These are phyloP conservation scores for Claviceps pazoutovae DNA, from an alignment of 2,329 filamentous ascomycete species.

Conservation along the genomic window DNA sequence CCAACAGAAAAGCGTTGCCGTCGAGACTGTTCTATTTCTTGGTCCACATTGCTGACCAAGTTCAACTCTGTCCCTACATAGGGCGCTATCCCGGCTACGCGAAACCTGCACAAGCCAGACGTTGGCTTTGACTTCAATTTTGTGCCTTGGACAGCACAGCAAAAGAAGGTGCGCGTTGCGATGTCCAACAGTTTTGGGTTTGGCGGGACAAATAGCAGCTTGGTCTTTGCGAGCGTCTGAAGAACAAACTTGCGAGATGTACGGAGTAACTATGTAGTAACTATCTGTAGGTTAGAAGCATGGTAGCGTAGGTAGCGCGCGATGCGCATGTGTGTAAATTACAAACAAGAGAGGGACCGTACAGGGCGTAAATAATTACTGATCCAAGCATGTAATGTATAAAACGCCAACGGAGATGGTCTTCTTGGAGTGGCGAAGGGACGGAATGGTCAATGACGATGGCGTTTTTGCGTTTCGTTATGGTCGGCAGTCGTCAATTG, in stretches of 20 bases:
- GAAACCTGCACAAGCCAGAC: conserved; percentile 61
- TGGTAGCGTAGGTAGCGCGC: not conserved
- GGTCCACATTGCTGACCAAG: not conserved
- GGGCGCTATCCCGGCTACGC: conserved; percentile 70
- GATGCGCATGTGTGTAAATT: not conserved
- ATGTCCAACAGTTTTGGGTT: conserved; percentile 96
- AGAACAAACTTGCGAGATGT: not conserved
- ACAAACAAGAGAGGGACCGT: not conserved
- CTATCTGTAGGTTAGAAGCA: too few species aligned
- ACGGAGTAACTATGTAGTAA: too few species aligned
- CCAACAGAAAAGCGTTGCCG: not conserved
- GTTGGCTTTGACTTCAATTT: conserved; percentile 72
- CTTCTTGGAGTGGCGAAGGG: not conserved
- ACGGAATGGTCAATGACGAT: not conserved
- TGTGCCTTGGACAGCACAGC: conserved; percentile 57
- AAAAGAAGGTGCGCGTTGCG: conserved; percentile 56
- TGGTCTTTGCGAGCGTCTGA: conserved; percentile 50
- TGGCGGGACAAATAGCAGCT: conserved; percentile 84
- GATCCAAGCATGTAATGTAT: not conserved
- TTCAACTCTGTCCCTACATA: conserved; percentile 25
- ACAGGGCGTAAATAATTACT: not conserved
- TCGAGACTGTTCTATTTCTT: not conserved
- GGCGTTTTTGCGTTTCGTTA: not conserved
- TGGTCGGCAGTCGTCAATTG: not conserved
- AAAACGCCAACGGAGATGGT: not conserved